Evolutionary conservation across 495 filamentous ascomycete species (phyloP).

Genomic region (Podospora comata): DNA sequence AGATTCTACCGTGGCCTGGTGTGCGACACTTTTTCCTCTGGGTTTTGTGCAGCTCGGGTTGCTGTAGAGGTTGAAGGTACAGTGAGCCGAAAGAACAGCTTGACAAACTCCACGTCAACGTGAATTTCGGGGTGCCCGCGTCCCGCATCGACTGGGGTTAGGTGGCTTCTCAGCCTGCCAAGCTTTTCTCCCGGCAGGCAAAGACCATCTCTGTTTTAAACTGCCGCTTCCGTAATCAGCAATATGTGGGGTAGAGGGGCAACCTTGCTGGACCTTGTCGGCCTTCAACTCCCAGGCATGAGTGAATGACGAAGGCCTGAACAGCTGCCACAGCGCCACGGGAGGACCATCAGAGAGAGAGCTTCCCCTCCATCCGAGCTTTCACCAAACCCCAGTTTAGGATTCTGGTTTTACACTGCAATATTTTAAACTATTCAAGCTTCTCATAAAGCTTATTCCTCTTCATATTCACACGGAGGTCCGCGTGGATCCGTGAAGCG

Average conservation of each 20-base stretch:
- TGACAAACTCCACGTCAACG: constrained; percentile 25
- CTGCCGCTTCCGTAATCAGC: background rate
- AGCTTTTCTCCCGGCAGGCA: constrained; percentile 10
- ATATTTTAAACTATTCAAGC: background rate
- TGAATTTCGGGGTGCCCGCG: constrained; percentile 22
- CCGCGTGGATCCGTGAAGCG: background rate
- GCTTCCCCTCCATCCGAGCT: constrained; percentile 11
- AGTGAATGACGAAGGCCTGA: constrained; percentile 28
- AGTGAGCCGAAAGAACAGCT: constrained; percentile 37
- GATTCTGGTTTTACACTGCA: background rate
- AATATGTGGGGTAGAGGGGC: constrained; percentile 20
- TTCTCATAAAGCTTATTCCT: background rate
- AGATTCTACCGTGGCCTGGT: constrained; percentile 8
- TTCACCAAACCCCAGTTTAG: background rate
- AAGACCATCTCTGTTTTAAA: background rate
- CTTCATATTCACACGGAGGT: background rate
- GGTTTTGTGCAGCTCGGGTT: background rate
- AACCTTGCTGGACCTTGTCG: constrained; percentile 5
- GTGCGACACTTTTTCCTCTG: background rate
- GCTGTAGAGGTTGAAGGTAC: constrained; percentile 5
- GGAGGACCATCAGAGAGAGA: background rate
- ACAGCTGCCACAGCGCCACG: constrained; percentile 1
- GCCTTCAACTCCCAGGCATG: constrained; percentile 23
- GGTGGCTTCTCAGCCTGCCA: constrained; percentile 10
- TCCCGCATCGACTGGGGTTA: constrained; percentile 9